These are phyloP conservation scores for Calocera cornea DNA, from an alignment of 768 basidiomycete species.

Conservation along the genomic window DNA sequence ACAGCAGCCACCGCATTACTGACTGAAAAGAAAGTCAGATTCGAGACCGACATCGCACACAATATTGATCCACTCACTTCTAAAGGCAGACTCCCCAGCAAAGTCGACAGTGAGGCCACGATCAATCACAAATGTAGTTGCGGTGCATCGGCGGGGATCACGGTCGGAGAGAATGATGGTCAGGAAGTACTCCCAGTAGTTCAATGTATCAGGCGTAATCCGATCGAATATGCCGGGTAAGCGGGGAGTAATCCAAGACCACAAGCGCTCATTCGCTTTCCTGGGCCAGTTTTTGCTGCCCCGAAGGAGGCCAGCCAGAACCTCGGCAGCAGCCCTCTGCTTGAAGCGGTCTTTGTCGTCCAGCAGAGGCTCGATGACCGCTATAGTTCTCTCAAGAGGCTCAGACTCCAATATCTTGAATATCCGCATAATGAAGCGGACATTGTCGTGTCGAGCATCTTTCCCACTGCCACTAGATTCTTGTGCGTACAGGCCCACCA, in stretches of 20 bases:
- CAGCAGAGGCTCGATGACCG: constrained; percentile 46
- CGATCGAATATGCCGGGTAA: constrained; percentile 52
- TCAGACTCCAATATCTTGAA: constrained; percentile 47
- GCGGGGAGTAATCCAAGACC: constrained; percentile 55
- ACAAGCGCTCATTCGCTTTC: constrained; percentile 39
- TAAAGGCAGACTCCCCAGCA: constrained; percentile 72
- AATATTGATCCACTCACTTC: constrained; percentile 42
- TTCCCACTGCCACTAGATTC: constrained; percentile 37
- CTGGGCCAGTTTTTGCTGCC: constrained; percentile 78
- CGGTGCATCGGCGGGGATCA: constrained; percentile 52
- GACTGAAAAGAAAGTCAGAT: constrained; percentile 34
- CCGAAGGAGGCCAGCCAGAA: constrained; percentile 59
- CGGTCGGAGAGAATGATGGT: constrained; percentile 42
- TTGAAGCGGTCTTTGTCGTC: constrained; percentile 65
- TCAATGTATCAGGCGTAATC: constrained; percentile 73
- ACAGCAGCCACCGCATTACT: constrained; percentile 59
- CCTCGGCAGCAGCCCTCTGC: constrained; percentile 65
- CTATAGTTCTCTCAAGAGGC: constrained; percentile 39
- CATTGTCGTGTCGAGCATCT: constrained; percentile 34
- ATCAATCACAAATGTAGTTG: constrained; percentile 48
- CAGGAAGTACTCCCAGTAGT: constrained; percentile 59
- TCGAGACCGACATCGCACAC: not conserved
- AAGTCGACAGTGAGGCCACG: constrained; percentile 74
- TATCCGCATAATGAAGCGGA: constrained; percentile 21
- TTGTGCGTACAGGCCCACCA: constrained; percentile 61